Percentiles rank a stretch among this genome's conserved stretches.
Conservation (phyloP, 257 asterid species). For the Solanum bukasovii region DNA sequence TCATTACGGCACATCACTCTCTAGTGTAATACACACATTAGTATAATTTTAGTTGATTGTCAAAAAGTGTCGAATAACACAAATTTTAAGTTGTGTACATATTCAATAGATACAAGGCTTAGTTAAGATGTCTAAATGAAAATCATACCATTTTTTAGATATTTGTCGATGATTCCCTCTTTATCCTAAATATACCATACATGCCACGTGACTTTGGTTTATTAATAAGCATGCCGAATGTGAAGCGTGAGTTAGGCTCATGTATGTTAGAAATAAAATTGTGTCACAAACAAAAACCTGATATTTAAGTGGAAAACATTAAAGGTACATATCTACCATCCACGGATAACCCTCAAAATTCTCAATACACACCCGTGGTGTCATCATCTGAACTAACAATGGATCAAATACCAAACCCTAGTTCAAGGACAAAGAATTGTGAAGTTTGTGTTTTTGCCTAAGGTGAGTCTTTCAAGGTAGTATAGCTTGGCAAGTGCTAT, state of each 20-base stretch:
- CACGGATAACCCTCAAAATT: not conserved
- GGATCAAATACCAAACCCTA: not conserved
- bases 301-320: not conserved
- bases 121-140: not conserved
- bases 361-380: not conserved
- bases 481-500: not conserved
- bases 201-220: not conserved
- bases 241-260: not conserved
- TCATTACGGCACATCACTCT: too few relatives aligned
- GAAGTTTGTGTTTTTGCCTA: not conserved
- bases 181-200: not conserved
- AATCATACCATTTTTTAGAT: too few relatives aligned
- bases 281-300: not conserved
- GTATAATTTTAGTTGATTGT: not conserved
- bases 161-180: not conserved
- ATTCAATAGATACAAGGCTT: not conserved
- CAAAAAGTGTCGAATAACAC: not conserved
- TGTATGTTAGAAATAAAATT: not conserved
- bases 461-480: not conserved
- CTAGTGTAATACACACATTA: not conserved
- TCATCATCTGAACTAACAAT: not conserved
- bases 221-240: not conserved
- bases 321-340: not conserved
- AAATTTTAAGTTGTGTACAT: not conserved
- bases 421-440: not conserved